Conservation (phyloP, 495 filamentous ascomycete genomes). For the Massariosphaeria phaeospora region DNA sequence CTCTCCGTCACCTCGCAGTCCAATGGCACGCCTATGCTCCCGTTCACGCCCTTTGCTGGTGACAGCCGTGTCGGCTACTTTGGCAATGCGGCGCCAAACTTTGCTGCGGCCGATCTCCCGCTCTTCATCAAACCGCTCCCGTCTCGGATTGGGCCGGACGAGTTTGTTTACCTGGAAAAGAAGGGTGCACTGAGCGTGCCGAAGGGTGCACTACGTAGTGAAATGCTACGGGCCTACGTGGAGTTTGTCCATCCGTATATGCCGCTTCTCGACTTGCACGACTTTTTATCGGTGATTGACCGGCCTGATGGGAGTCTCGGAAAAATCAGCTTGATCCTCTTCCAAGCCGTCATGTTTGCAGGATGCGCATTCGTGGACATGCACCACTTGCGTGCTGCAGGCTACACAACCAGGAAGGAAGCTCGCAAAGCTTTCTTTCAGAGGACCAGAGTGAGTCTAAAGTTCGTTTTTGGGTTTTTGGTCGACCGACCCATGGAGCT, state of each 20-base stretch:
- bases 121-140: slow-evolving; percentile 71
- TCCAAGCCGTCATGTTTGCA: slow-evolving; percentile 79
- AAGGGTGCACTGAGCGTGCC: slow-evolving; percentile 75
- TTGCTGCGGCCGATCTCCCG: slow-evolving; percentile 47
- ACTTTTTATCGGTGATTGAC: slow-evolving; percentile 64
- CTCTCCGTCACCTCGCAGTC: slow-evolving; percentile 30
- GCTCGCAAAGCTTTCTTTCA: slow-evolving; percentile 77
- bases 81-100: slow-evolving; percentile 22
- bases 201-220: slow-evolving; percentile 60
- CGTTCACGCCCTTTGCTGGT: slow-evolving; percentile 24
- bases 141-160: slow-evolving; percentile 61
- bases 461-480: neutral
- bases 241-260: slow-evolving; percentile 86
- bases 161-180: slow-evolving; percentile 65
- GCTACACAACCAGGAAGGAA: slow-evolving; percentile 63
- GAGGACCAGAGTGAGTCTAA: slow-evolving; percentile 61
- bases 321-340: slow-evolving; percentile 68
- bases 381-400: slow-evolving; percentile 60
- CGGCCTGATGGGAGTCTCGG: slow-evolving; percentile 60
- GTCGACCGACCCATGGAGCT: slow-evolving; percentile 6
- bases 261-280: slow-evolving; percentile 74
- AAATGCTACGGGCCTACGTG: slow-evolving; percentile 67
- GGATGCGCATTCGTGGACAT: slow-evolving; percentile 73
- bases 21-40: slow-evolving; percentile 18
- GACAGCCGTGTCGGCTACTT: slow-evolving; percentile 19